Evolutionary conservation across 129 eudicot species (phyloP).

Genomic region (Heracleum sosnowskyi): DNA sequence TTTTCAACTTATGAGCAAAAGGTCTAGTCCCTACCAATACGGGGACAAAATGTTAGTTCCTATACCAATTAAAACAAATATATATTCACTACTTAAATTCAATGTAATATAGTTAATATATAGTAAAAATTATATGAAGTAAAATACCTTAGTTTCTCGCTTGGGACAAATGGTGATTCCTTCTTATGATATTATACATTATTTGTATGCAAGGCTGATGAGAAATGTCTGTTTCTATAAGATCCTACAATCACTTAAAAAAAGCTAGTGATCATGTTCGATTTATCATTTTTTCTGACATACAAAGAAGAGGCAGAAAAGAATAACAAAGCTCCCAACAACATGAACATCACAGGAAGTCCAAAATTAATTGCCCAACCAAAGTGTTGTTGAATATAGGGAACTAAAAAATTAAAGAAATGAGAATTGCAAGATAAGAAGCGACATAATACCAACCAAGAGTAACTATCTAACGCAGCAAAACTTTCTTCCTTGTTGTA

Average conservation of each 20-base stretch:
- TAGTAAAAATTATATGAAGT: no score
- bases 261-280: conserved; percentile 22
- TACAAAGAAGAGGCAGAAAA: neutral
- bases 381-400: neutral
- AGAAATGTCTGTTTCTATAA: conserved; percentile 21
- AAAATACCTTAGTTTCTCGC: conserved; percentile 6
- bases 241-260: conserved; percentile 35
- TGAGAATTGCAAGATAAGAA: conserved; percentile 10
- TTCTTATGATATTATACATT: neutral
- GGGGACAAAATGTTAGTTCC: no score
- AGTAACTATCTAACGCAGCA: conserved; percentile 21
- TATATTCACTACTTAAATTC: no score
- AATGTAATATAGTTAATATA: no score
- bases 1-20: no score
- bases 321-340: conserved; percentile 21
- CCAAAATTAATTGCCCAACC: conserved; percentile 45
- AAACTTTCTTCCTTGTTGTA: neutral
- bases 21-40: no score
- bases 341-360: conserved; percentile 18
- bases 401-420: neutral
- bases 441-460: conserved; percentile 42
- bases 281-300: neutral
- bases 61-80: no score
- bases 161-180: conserved; percentile 19
- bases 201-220: neutral